Evolutionary conservation across 2,329 filamentous ascomycete genomes (phyloP).

Genomic region (Orbilia javanica): DNA sequence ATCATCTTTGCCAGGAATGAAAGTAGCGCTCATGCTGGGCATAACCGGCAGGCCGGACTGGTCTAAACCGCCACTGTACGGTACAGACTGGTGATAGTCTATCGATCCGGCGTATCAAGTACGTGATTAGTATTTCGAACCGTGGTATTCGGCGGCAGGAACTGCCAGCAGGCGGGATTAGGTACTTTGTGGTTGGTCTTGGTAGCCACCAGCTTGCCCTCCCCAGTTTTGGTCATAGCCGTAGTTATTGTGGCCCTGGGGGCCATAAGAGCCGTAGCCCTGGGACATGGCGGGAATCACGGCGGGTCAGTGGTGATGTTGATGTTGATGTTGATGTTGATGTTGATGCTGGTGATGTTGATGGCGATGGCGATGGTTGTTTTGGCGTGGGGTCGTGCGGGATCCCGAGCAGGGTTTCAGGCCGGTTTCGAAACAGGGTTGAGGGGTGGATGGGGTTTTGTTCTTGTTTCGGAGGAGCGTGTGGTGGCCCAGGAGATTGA

Average conservation of each 20-base stretch:
- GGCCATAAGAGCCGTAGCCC: constrained; percentile 43
- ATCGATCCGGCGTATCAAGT: constrained; percentile 6
- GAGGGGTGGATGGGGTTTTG: neutral
- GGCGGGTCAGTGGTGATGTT: too few relatives aligned
- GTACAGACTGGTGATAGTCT: constrained; percentile 43
- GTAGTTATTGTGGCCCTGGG: constrained; percentile 39
- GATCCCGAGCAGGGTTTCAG: constrained; percentile 39
- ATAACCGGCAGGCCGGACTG: constrained; percentile 53
- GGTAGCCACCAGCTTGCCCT: constrained; percentile 20
- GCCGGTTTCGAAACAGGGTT: constrained; percentile 37
- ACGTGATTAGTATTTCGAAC: constrained; percentile 8
- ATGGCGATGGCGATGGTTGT: neutral
- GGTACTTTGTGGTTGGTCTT: constrained; percentile 55
- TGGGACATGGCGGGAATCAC: constrained; percentile 47
- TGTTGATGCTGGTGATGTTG: neutral
- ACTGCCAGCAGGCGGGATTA: neutral
- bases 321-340: neutral
- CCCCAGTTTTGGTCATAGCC: constrained; percentile 51
- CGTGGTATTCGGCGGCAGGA: neutral
- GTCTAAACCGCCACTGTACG: constrained; percentile 40
- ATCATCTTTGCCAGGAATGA: constrained; percentile 76
- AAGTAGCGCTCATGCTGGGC: constrained; percentile 71
- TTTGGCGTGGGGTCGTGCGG: constrained; percentile 9
- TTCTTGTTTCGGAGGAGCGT: constrained; percentile 4
- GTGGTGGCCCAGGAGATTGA: neutral